Evolutionary conservation across 176 grass and related monocot species (phyloP), one percentile per base, ranked within the genome.

Genomic region (Puya raimondii): DNA sequence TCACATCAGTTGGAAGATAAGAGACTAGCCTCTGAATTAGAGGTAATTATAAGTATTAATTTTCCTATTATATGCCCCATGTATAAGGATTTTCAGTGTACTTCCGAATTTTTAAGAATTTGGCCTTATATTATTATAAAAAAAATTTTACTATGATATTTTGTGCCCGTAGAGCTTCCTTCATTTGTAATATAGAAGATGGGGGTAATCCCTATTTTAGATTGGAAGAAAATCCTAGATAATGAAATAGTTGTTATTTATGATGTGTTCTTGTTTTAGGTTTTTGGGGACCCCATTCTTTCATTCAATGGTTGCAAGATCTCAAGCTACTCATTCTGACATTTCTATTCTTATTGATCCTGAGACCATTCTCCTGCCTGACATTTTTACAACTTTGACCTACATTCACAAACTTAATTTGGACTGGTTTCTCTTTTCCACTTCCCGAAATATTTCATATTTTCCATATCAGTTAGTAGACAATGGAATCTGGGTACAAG

Each of bases 241-340:
- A 33, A 54, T 49, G 64, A 16, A 21, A 64, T 67, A 14, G 22
- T 69, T 64, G 71, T 48, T 59, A 14, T 10, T 65, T 10, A 72
- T 56, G 22, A 18, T 25, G 11, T 16, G 11, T 23, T 63, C 73
- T 42, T 63, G 69, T 22, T 70, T 75, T 71, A 97, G 93, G 89
- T 97, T 92, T 84, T 72, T 72, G 27, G 86, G 79, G 33, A 84
- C 70, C 10, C 93, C 88, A 8, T 88, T 92, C 80, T 97, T 92
- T 67, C 89, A 92, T 79, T 97, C 86, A 22, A 90, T 90, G 61
- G 53, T 97, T 47, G 81, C 84, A 13, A 89, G 82, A 65, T 79
- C 84, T 15, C 89, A 92, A 64, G 57, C 81, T 59, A 25, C 78
- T 42, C 66, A 49, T 79, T 75, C 89, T 33, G 86, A 78, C n/a